Percentiles rank a stretch among this genome's conserved stretches.
Evolutionary conservation across 768 basidiomycete species (phyloP).

Genomic region (Phanerochaete sordida): DNA sequence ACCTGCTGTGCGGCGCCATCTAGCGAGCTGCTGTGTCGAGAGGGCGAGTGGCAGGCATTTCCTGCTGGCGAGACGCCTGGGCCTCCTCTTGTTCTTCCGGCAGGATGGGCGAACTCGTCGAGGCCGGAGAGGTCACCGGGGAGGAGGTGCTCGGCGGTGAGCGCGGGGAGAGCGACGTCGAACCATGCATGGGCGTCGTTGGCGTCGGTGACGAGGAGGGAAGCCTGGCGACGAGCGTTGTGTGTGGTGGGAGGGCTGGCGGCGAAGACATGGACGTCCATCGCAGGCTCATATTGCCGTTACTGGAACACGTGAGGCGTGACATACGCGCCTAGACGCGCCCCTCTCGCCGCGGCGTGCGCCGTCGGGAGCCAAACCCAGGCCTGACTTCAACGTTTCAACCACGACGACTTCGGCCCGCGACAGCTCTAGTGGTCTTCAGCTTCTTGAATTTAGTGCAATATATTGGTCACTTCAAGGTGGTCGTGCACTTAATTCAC

Average conservation of each 20-base stretch:
- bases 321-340: not conserved
- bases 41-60: not conserved
- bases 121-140: not conserved
- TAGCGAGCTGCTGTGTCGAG: not conserved
- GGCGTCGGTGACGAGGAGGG: not conserved
- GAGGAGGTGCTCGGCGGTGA: not conserved
- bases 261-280: conserved; percentile 3
- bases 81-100: not conserved
- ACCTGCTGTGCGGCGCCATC: not conserved
- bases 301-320: not conserved
- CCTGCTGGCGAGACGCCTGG: not conserved
- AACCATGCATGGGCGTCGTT: not conserved
- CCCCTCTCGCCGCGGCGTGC: not conserved
- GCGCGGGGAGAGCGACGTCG: not conserved
- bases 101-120: not conserved
- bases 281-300: not conserved
- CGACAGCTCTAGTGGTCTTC: too few relatives aligned
- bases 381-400: too few relatives aligned
- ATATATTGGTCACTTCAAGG: too few relatives aligned
- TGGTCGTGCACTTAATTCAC: too few relatives aligned
- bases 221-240: not conserved
- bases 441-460: too few relatives aligned
- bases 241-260: not conserved
- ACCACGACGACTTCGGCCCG: too few relatives aligned
- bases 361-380: too few relatives aligned